Evolutionary conservation across 2,329 filamentous ascomycete genomes (phyloP), one percentile per base, ranked within the genome.

Genomic region (Monosporascus cannonballus): DNA sequence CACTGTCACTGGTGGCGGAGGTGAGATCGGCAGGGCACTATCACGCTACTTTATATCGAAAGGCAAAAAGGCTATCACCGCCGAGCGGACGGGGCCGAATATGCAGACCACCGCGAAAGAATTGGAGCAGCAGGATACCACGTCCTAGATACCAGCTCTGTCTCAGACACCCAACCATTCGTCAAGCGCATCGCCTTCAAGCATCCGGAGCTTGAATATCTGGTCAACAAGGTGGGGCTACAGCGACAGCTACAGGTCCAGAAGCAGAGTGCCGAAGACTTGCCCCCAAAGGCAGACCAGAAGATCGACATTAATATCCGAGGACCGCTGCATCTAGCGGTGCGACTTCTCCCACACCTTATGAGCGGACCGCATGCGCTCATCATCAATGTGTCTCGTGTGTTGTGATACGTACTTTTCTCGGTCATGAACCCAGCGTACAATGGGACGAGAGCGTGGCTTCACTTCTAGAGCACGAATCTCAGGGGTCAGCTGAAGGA

Each of bases 141-240:
- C 54, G 71, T 74, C 0, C 60, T 76, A 1, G 79, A 84, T 60
- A 79, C 76, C 0, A 75, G 79, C 49, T 66, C 75, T 3, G 71
- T 72, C 0, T 49, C 64, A 0, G 61, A 68, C 1, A 76, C 81
- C 8, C 69, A 75, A 0, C 44, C 49, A 0, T 81, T 83, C 55
- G 66, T 77, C 50, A 52, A 71, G 42, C 70, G 69, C 17, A 61
- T 83, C 42, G 74, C 70, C 3, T 56, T 54, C 2, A 73, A 80
- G 6, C 75, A 83, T 58, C 78, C 76, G 0, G 74, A 80, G 6
- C 62, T 83, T 2, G 79, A 84, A 64, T 83, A 79, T 56, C 61
- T 84, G 0, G 68, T 84, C 61, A 84, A 83, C 67, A 83, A 84
- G 51, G 80, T 80, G 0, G 80, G 79, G 2, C 76, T 83, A 0